Conservation (phyloP, 1,284 basidiomycete species). For the Wallemia hederae region DNA sequence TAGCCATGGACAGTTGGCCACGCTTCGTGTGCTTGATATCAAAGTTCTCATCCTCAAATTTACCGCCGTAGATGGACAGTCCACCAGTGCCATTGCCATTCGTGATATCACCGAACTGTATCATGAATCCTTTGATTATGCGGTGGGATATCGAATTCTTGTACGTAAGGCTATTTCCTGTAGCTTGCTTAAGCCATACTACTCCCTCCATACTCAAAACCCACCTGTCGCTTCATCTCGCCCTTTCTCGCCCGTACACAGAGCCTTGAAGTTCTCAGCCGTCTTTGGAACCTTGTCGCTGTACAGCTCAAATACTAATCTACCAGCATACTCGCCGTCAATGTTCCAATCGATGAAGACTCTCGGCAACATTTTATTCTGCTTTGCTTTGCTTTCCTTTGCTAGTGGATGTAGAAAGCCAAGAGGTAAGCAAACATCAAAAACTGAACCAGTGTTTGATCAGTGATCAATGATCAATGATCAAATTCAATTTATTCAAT, state of each 20-base stretch:
- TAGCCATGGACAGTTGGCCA: slow-evolving; percentile 41
- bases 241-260: slow-evolving; percentile 41
- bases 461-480: background rate
- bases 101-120: slow-evolving; percentile 51
- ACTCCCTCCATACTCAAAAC: background rate
- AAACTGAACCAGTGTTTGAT: background rate
- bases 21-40: slow-evolving; percentile 10
- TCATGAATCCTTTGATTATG: slow-evolving; percentile 61
- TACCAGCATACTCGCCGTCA: slow-evolving; percentile 1
- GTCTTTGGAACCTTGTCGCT: slow-evolving; percentile 27
- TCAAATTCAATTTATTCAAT: background rate
- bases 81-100: slow-evolving; percentile 54
- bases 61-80: slow-evolving; percentile 44
- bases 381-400: background rate
- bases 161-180: slow-evolving; percentile 20
- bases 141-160: slow-evolving; percentile 49
- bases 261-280: slow-evolving; percentile 62
- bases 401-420: background rate
- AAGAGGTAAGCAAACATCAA: no score
- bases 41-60: slow-evolving; percentile 48
- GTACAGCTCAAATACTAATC: slow-evolving; percentile 8
- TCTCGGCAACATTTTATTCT: background rate
- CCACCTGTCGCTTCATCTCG: slow-evolving; percentile 1
- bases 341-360: background rate
- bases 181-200: background rate